Evolutionary conservation across 1,284 basidiomycete genomes (phyloP).

Genomic region (Fomitopsis palustris): DNA sequence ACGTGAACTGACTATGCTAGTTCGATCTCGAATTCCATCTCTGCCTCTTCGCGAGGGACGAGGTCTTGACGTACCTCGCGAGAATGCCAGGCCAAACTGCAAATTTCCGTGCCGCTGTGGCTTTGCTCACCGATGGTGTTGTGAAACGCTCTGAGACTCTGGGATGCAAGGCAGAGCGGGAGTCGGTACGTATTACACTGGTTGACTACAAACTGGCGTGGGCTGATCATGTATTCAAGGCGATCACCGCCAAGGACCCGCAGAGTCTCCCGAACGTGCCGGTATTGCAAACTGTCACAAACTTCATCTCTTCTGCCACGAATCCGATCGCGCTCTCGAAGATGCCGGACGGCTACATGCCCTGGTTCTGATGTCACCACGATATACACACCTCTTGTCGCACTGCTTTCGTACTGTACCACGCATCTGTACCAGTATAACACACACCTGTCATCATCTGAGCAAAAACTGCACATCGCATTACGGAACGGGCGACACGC

Average conservation of each 20-base stretch:
- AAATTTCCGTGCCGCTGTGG: conserved; percentile 66
- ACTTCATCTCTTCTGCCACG: conserved; percentile 75
- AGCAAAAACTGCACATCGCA: neutral
- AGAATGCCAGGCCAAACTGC: conserved; percentile 55
- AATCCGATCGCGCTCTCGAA: conserved; percentile 75
- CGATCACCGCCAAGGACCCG: conserved; percentile 23
- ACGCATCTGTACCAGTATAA: neutral
- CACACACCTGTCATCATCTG: neutral
- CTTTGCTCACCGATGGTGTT: conserved; percentile 75
- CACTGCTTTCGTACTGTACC: neutral
- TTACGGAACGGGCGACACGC: neutral
- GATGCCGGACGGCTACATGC: conserved; percentile 79
- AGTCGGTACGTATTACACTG: conserved; percentile 50
- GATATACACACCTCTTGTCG: neutral
- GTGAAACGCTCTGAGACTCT: conserved; percentile 85
- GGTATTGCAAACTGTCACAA: conserved; percentile 81
- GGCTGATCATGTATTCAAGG: conserved; percentile 8
- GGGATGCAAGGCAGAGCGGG: conserved; percentile 81
- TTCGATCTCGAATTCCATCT: conserved; percentile 87
- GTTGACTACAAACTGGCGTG: neutral
- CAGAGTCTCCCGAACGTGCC: conserved; percentile 43
- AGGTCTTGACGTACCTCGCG: conserved; percentile 76
- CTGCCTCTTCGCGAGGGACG: conserved; percentile 90
- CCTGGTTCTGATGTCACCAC: conserved; percentile 66
- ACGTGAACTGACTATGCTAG: conserved; percentile 37